These are phyloP conservation scores for Albifimbria verrucaria DNA, from an alignment of 2,329 filamentous ascomycete species.

Conservation along the genomic window DNA sequence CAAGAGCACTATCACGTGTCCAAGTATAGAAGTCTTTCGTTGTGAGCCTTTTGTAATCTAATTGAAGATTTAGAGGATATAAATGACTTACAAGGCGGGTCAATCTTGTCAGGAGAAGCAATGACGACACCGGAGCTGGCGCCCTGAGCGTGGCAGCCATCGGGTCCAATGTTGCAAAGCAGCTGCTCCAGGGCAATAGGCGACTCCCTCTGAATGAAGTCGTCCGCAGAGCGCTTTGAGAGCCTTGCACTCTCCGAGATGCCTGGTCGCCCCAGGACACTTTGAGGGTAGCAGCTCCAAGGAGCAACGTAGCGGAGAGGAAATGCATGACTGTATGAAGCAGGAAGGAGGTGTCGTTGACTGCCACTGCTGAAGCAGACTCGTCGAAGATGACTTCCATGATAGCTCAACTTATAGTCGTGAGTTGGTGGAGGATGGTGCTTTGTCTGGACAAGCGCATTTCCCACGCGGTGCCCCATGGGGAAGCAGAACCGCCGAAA, in stretches of 20 bases:
- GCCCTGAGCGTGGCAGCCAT: conserved; percentile 46
- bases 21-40: conserved; percentile 72
- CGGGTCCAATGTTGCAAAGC: conserved; percentile 57
- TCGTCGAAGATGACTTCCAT: conserved; percentile 21
- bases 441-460: neutral
- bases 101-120: conserved; percentile 50
- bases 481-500: conserved; percentile 5
- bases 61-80: neutral
- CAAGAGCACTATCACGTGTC: conserved; percentile 71
- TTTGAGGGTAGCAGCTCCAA: conserved; percentile 49
- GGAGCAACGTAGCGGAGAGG: conserved; percentile 45
- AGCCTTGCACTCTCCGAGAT: conserved; percentile 26
- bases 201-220: conserved; percentile 50
- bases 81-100: conserved; percentile 53
- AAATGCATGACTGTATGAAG: conserved; percentile 46
- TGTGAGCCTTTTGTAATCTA: conserved; percentile 5
- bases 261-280: conserved; percentile 44
- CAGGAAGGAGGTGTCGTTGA: conserved; percentile 24
- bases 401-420: conserved; percentile 16
- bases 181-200: conserved; percentile 49
- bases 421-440: neutral
- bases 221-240: conserved; percentile 46
- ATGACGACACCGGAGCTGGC: conserved; percentile 51
- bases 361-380: conserved; percentile 19
- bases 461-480: conserved; percentile 7